Evolutionary conservation across 208 protist species (phyloP), one percentile per base, ranked within the genome.

Genomic region (Acanthamoeba lugdunensis): DNA sequence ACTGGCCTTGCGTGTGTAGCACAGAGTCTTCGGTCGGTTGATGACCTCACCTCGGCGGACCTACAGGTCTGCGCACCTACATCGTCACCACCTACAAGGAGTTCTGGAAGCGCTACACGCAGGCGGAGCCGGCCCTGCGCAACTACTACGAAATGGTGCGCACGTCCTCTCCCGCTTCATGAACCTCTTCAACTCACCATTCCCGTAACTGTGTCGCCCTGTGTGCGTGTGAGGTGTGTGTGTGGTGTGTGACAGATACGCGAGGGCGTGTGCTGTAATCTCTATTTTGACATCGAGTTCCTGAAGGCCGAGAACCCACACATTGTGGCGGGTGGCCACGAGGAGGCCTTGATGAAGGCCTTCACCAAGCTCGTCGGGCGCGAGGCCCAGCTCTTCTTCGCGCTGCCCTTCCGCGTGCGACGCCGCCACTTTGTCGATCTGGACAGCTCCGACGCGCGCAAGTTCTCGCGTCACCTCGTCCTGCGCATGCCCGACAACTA

Each of bases 251-350:
- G 52, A 16, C 79, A 88, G 81, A 88, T 58, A 58, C 48, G 56
- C 28, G 81, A 88, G 81, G 48, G 52, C 16, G 13, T 52, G 73
- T 81, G 73, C 73, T 88, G 81, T 52, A 88, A 88, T 58, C 81
- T 88, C 13, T 88, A 88, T 21, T 88, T 88, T 88, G 81, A 88
- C 45, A 88, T 88, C 25, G 81, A 88, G 81, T 88, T 88, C 56
- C 25, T 88, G 4, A 56, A 65, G 37, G 56, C 48, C 4, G 48
- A 58, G 56, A 88, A 88, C 52, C 81, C 56, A 7, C 81, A 88
- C 30, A 58, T 88, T 23, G n/a, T 88, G 81, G 5, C 11, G 3
- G 52, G 56, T 23, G 30, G 37, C 21, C 81, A 58, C 25, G 81
- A 88, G 4, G 56, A 58, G 48, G 48, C 45, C 5, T 21, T 88